Conservation (phyloP, 495 filamentous ascomycete species). For the Podospora appendiculata region DNA sequence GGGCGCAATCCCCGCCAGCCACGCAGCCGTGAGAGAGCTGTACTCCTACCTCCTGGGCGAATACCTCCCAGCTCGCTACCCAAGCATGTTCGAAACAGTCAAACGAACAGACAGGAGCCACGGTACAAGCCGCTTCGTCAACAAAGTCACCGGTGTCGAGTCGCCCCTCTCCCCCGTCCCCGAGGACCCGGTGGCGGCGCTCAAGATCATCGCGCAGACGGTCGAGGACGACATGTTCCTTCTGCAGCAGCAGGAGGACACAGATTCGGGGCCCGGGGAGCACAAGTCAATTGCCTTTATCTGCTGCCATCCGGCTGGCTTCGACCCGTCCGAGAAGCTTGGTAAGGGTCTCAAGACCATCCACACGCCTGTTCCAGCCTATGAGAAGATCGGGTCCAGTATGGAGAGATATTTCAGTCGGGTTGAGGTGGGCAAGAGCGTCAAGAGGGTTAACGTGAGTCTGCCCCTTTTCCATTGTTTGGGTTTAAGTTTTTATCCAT, state of each 20-base stretch:
- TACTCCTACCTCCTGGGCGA: conserved; percentile 55
- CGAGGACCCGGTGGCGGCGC: conserved; percentile 18
- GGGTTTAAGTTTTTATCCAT: no score
- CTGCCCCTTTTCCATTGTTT: no score
- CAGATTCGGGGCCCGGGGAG: conserved; percentile 16
- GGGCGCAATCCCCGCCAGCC: conserved; percentile 34
- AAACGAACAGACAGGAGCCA: not conserved
- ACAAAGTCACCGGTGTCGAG: conserved; percentile 35
- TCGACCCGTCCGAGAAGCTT: conserved; percentile 58
- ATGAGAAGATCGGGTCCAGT: conserved; percentile 62
- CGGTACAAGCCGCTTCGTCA: conserved; percentile 25
- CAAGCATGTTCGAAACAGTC: conserved; percentile 48
- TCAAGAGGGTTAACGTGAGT: conserved; percentile 47
- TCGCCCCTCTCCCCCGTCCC: conserved; percentile 33
- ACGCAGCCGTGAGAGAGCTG: conserved; percentile 51
- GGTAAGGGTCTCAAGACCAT: conserved; percentile 55
- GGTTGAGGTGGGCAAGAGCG: conserved; percentile 46
- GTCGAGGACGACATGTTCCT: conserved; percentile 75
- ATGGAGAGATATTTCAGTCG: conserved; percentile 72
- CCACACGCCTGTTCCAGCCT: conserved; percentile 63
- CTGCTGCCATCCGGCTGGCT: conserved; percentile 67
- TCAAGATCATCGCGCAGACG: conserved; percentile 47
- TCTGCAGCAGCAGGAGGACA: conserved; percentile 42
- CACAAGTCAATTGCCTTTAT: conserved; percentile 63
- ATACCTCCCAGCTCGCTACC: conserved; percentile 61